These are phyloP conservation scores for Erythrophleum fordii DNA, from an alignment of 306 rosid species.

Conservation along the genomic window DNA sequence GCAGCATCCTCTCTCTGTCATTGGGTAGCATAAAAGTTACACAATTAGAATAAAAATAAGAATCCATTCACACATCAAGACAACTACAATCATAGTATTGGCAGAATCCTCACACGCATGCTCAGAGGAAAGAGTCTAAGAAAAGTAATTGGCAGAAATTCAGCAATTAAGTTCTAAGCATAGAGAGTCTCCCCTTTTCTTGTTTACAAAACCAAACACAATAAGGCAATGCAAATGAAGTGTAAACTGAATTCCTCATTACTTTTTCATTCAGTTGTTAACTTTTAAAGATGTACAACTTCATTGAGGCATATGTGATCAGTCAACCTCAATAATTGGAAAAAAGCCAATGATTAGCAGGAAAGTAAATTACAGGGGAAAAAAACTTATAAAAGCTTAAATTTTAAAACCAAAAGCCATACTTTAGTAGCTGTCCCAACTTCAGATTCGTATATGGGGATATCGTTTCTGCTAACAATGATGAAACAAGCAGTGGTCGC, in stretches of 20 bases:
- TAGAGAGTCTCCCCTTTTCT: not conserved
- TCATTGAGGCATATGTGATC: conserved; percentile 19
- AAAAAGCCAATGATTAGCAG: conserved; percentile 14
- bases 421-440: conserved; percentile 97
- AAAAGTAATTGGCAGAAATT: not conserved
- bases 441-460: conserved; percentile 98
- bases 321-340: not conserved
- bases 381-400: not conserved
- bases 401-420: conserved; percentile 13
- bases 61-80: not conserved
- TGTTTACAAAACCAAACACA: conserved; percentile 11
- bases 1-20: conserved; percentile 96
- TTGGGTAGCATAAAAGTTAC: conserved; percentile 27
- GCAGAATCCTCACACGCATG: not conserved
- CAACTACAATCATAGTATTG: not conserved
- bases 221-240: not conserved
- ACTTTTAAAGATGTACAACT: conserved; percentile 1
- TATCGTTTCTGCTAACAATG: conserved; percentile 94
- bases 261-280: conserved; percentile 18
- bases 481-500: conserved; percentile 95
- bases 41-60: not conserved
- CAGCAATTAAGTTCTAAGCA: not conserved
- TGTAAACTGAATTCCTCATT: not conserved
- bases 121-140: not conserved
- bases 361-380: not conserved